Base-by-base conservation (phyloP, 2,329 filamentous ascomycete genomes). In the Trichoderma citrinoviride region DNA sequence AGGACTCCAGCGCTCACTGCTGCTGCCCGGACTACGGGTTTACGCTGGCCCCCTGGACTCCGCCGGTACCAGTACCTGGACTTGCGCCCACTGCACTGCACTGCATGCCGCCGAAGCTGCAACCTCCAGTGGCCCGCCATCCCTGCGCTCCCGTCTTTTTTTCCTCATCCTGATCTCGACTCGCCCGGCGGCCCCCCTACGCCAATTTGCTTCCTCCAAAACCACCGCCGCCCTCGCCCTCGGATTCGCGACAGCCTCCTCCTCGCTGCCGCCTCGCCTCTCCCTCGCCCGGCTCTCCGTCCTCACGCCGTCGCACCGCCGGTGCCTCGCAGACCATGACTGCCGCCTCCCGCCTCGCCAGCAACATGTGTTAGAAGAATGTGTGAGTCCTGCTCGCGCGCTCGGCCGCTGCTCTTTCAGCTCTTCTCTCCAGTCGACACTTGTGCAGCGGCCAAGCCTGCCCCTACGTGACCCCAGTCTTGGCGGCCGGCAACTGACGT, bases 321-420 rank as follows among this genome's bases (percentile, higher is more conserved):
- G 71, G 70, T 72, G 71, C 68, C 70, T 70, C 71, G 67, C 68
- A 71, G 76, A 76, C 70, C 71, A 76, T 77, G 72, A 72, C 69
- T 66, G 68, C 69, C 66, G 67, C 69, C 69, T 70, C 67, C 71
- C 75, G 72, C 70, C 71, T 73, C 37, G 37, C 44, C 25, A 43
- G 43, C 71, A 76, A 74, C 72, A 78, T 78, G 77, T 77, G 68
- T 71, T 75, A 75, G 71, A 74, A 79, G 74, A 75, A 79, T 79
- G 77, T 79, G 77, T 79, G 77, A 74, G 77, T 77, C 19, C 58
- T 41, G 21, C 63, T 43, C 46, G 47, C 41, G 54, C 44, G 29
- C 63, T 64, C 66, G 55, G 54, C 52, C 15, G 33, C 54, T 55
- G 54, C 55, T 14, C 33, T 3, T 63, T 54, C 44, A 61, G n/a